These are phyloP conservation scores for Mrakia frigida DNA, from an alignment of 768 basidiomycete species.

Conservation along the genomic window DNA sequence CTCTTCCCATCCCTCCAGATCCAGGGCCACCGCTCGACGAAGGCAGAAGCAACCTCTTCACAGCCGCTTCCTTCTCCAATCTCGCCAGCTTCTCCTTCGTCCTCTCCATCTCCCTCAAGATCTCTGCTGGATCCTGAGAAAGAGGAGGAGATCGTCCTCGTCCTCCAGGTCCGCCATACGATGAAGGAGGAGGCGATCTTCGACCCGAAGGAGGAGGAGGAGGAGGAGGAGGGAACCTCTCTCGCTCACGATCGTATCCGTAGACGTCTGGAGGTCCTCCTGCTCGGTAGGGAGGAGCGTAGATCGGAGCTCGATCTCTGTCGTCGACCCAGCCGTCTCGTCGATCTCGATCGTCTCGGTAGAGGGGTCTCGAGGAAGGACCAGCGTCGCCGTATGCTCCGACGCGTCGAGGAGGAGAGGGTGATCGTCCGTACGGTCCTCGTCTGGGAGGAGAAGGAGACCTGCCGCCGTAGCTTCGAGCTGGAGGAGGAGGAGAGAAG, in stretches of 20 bases:
- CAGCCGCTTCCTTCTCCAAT: slow-evolving; percentile 10
- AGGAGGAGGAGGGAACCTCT: neutral
- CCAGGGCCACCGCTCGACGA: neutral
- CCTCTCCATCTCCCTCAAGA: neutral
- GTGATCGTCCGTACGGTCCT: neutral
- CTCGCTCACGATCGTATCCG: neutral
- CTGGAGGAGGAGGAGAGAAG: neutral
- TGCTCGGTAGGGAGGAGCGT: neutral
- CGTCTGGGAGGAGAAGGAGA: slow-evolving; percentile 1
- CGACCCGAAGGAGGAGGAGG: neutral
- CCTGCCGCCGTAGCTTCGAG: neutral
- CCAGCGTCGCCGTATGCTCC: neutral
- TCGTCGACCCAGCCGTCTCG: neutral
- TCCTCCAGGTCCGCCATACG: neutral
- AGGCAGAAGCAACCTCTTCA: neutral
- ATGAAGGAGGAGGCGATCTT: neutral
- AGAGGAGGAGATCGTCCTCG: neutral
- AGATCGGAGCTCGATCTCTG: neutral
- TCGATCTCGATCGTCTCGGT: neutral
- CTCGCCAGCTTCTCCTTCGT: neutral
- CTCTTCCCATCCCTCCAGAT: neutral
- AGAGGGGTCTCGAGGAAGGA: neutral
- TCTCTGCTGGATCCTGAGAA: neutral
- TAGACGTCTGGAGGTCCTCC: neutral
- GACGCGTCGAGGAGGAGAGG: neutral